Conservation (phyloP, 2,329 filamentous ascomycete genomes). For the Tolypocladium album region DNA sequence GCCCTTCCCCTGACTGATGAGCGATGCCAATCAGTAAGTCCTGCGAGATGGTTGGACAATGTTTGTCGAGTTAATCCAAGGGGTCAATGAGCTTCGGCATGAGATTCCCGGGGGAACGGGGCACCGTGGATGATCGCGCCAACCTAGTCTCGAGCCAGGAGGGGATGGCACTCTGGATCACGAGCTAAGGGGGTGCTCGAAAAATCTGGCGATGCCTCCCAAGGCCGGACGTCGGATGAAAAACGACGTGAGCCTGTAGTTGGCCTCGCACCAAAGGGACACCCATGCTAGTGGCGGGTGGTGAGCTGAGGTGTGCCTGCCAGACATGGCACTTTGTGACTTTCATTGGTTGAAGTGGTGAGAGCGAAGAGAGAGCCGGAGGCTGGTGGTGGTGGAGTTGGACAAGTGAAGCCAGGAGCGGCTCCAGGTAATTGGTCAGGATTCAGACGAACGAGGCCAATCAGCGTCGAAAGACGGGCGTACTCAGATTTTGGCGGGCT, state of each 20-base stretch:
- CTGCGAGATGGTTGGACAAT: conserved; percentile 18
- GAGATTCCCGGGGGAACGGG: neutral
- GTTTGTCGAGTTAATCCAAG: conserved; percentile 5
- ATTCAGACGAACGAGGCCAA: neutral
- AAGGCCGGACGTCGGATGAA: conserved; percentile 1
- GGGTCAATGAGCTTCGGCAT: conserved; percentile 1
- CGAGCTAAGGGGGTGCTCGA: neutral
- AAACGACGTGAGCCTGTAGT: conserved; percentile 12
- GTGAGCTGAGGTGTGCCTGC: conserved; percentile 22
- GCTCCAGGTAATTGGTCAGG: neutral
- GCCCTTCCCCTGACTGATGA: conserved; percentile 10
- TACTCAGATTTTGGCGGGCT: neutral
- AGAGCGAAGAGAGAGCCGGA: conserved; percentile 5
- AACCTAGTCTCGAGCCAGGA: conserved; percentile 1
- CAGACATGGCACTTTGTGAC: conserved; percentile 14
- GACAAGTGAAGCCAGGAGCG: neutral
- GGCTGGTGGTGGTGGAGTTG: conserved; percentile 12
- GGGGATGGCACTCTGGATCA: neutral
- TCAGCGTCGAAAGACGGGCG: neutral
- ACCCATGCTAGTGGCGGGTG: conserved; percentile 9
- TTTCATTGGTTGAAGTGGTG: conserved; percentile 17
- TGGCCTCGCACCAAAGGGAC: neutral
- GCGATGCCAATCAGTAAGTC: conserved; percentile 8
- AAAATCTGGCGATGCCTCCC: conserved; percentile 1
- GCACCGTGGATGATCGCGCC: conserved; percentile 1